A percentile compares a stretch with the other conserved stretches of the same genome.
Conservation (phyloP, 441 rosid species). For the Pelargonium australe region DNA sequence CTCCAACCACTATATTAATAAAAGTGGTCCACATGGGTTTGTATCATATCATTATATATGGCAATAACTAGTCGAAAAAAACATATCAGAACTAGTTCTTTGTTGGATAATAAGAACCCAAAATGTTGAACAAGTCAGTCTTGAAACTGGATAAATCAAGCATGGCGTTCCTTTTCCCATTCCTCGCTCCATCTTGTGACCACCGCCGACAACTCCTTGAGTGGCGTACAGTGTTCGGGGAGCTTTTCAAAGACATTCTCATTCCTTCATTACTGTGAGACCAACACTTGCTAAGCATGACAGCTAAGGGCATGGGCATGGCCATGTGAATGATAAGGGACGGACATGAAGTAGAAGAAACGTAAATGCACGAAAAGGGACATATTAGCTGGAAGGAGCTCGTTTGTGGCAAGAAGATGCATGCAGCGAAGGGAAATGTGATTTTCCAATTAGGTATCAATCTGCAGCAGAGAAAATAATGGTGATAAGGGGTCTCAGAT, state of each 20-base stretch:
- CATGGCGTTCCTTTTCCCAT: background rate
- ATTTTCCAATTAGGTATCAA: background rate
- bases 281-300: background rate
- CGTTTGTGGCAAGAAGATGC: conserved; percentile 1
- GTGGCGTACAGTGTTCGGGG: background rate
- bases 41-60: background rate
- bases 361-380: background rate
- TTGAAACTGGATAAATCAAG: background rate
- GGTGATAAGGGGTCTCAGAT: background rate
- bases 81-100: background rate
- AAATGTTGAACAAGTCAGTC: background rate
- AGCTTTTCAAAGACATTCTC: conserved; percentile 4
- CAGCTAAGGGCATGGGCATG: background rate
- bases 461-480: background rate
- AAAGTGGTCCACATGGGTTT: background rate
- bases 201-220: background rate
- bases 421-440: background rate
- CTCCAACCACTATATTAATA: background rate
- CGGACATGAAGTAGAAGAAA: background rate
- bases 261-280: conserved; percentile 1
- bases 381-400: conserved; percentile 7
- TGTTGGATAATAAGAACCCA: background rate
- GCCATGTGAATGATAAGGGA: background rate
- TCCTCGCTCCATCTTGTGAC: background rate
- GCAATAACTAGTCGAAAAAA: background rate